Evolutionary conservation across 192 early-diverging fungal genomes (phyloP), one percentile per base, ranked within the genome.

Genomic region (Funneliformis mosseae): DNA sequence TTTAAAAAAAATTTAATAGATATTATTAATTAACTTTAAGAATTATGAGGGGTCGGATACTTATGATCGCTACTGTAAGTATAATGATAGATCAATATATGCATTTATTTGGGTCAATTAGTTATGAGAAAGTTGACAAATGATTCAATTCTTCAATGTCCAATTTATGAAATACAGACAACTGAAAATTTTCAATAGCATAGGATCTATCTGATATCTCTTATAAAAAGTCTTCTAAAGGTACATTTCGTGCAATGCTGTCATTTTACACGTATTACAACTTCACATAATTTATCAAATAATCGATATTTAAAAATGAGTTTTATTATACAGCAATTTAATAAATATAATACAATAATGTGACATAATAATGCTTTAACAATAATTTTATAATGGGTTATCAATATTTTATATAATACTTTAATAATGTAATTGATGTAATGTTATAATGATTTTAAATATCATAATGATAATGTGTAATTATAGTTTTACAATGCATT

Each of bases 91-190:
- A 21, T 60, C n/a, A 60, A 21, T 60, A 60, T 60, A 60, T 60
- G 14, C 11, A 60, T 60, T 60, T 60, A 60, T 60, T 60, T 60
- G 11, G 11, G 59, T 60, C n/a, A 21, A 60, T 21, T 60, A 21
- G 59, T 60, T 60, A 12, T 21, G 11, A 9, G 11, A 60, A 60
- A 21, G 5, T 21, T 60, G 5, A 60, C n/a, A 60, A 4, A 21
- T 60, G 59, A 60, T 60, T 21, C 59, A 60, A 60, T 60, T 60
- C 59, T 60, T 60, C 59, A 60, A 60, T 60, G 59, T 9, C 59
- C 59, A 60, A 21, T 60, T 60, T 60, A 60, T 60, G 59, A 60
- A 60, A 60, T 21, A 60, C 59, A 60, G n/a, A 60, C 59, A 60
- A 21, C 59, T 60, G 11, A 60, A 60, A 60, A 60, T 9, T 21